Evolutionary conservation across 257 asterid species (phyloP).

Genomic region (Fraxinus pennsylvanica): DNA sequence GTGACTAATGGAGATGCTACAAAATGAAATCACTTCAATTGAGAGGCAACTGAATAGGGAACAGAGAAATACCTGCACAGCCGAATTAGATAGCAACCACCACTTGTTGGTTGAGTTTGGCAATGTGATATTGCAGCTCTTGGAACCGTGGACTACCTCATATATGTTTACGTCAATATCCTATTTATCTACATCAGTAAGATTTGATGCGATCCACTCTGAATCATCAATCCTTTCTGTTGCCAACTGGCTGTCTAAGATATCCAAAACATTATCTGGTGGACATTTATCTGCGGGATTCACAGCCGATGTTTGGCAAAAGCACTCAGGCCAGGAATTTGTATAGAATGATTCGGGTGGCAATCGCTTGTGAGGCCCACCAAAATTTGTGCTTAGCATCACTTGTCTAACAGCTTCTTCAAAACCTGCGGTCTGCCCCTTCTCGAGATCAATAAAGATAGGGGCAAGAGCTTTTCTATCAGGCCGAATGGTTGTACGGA

Average conservation of each 20-base stretch:
- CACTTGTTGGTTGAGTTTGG: constrained; percentile 8
- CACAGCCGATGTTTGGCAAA: constrained; percentile 68
- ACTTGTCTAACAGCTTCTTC: constrained; percentile 73
- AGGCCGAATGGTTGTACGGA: constrained; percentile 83
- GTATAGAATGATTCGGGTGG: constrained; percentile 89
- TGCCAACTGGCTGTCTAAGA: constrained; percentile 50
- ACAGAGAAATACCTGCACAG: constrained; percentile 27
- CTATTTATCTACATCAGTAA: constrained; percentile 42
- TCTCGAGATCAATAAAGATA: constrained; percentile 69
- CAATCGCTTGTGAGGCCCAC: constrained; percentile 84
- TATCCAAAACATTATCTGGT: constrained; percentile 46
- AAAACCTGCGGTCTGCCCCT: constrained; percentile 61
- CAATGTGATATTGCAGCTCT: constrained; percentile 17
- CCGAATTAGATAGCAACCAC: constrained; percentile 18
- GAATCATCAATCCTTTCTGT: constrained; percentile 34
- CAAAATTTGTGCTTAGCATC: constrained; percentile 78
- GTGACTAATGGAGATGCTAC: not conserved
- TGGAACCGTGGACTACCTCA: constrained; percentile 16
- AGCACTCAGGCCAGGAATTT: constrained; percentile 98
- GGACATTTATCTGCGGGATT: constrained; percentile 81
- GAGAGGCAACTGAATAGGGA: not conserved
- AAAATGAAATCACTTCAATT: not conserved
- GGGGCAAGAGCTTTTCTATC: constrained; percentile 92
- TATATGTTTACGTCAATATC: constrained; percentile 15
- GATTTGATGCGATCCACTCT: constrained; percentile 36